Conservation (phyloP, 2,329 filamentous ascomycete species). For the Monosporascus sp. region DNA sequence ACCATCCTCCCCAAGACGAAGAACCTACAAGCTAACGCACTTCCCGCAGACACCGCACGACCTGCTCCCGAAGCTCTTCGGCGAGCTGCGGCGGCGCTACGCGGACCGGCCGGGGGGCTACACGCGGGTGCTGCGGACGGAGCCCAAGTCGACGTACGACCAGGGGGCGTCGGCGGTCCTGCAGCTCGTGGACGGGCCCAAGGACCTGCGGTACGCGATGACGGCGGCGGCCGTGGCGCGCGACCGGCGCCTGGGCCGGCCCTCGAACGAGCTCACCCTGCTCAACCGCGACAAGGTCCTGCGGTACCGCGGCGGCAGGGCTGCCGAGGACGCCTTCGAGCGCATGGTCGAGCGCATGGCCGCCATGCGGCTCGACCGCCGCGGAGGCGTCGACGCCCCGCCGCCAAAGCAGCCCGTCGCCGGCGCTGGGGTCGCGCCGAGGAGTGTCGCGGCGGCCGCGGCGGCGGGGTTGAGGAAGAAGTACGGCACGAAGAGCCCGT, state of each 20-base stretch:
- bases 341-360: slow-evolving; percentile 47
- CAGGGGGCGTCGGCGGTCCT: slow-evolving; percentile 87
- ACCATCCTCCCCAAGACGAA: neutral
- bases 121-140: slow-evolving; percentile 88
- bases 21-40: slow-evolving; percentile 4
- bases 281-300: slow-evolving; percentile 83
- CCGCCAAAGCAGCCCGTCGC: neutral
- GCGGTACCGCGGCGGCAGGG: slow-evolving; percentile 54
- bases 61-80: slow-evolving; percentile 82
- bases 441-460: no score
- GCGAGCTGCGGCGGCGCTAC: slow-evolving; percentile 75
- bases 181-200: slow-evolving; percentile 89
- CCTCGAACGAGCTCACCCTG: slow-evolving; percentile 65
- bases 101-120: slow-evolving; percentile 78
- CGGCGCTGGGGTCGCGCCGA: no score
- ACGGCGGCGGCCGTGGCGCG: slow-evolving; percentile 79
- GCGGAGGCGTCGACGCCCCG: neutral
- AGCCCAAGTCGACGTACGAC: slow-evolving; percentile 77
- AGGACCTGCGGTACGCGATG: slow-evolving; percentile 91
- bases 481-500: no score
- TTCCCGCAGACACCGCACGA: slow-evolving; percentile 55
- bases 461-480: no score
- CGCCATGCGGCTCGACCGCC: slow-evolving; percentile 25
- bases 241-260: slow-evolving; percentile 48
- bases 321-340: slow-evolving; percentile 63